A percentile compares a stretch with the other conserved stretches of the same genome.
Conservation (phyloP, 2,329 filamentous ascomycete genomes). For the Neofusicoccum kwambonambiense region DNA sequence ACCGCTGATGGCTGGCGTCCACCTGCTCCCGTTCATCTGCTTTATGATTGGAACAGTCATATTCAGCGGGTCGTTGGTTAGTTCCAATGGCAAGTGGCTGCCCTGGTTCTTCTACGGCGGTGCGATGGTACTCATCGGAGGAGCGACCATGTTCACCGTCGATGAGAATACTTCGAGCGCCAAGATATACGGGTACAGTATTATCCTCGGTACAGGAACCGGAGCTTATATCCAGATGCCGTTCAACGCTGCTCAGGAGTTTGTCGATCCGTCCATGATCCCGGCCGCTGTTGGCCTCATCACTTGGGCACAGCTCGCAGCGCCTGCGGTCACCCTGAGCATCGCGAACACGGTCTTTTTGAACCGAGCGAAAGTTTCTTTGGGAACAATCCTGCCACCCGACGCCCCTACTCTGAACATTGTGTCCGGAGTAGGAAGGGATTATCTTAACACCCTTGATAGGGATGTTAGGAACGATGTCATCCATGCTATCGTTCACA, state of each 20-base stretch:
- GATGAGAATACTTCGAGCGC: no score
- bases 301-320: constrained; percentile 20
- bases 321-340: constrained; percentile 20
- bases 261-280: constrained; percentile 19
- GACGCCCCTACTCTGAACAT: background rate
- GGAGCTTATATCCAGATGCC: constrained; percentile 19
- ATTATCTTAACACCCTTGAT: background rate
- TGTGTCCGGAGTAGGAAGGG: background rate
- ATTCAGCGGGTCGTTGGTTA: background rate
- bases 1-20: background rate
- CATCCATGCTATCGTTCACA: background rate
- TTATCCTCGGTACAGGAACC: background rate
- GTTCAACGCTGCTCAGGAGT: constrained; percentile 21
- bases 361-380: constrained; percentile 11
- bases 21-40: constrained; percentile 9
- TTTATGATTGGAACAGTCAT: background rate
- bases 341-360: constrained; percentile 22
- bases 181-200: no score
- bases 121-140: no score
- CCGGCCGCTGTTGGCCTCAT: constrained; percentile 22
- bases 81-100: background rate
- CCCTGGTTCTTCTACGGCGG: background rate
- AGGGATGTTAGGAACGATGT: background rate
- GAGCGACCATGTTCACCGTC: no score
- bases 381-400: background rate